phyloP scores from a whole-genome alignment of 306 rosid species.

The Sindora glabra region DNA sequence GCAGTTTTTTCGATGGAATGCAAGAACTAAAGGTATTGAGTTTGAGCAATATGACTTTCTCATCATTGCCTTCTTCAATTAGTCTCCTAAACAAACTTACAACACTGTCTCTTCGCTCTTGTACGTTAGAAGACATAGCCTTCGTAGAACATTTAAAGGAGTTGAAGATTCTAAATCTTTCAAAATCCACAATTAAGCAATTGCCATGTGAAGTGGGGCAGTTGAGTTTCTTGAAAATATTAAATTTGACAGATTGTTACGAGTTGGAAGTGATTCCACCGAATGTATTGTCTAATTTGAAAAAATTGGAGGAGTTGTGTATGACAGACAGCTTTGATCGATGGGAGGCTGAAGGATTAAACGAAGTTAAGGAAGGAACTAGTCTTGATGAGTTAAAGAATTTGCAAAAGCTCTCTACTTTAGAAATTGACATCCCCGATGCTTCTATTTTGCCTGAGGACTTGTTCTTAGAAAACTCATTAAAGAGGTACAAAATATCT shows the following conservation, averaged over 20 bases:
- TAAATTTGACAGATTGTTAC: not conserved
- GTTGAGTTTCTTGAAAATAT: not conserved
- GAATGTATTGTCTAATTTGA: not conserved
- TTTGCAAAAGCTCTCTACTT: not conserved
- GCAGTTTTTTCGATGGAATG: not conserved
- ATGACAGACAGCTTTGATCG: not conserved
- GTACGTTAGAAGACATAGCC: not conserved
- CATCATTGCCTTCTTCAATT: not conserved
- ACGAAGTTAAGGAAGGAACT: not conserved
- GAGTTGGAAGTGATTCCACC: not conserved
- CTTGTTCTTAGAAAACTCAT: not conserved
- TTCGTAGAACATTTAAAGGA: not conserved
- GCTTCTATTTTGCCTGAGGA: not conserved
- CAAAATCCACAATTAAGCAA: fast-evolving
- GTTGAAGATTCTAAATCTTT: not conserved
- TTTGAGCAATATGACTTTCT: fast-evolving
- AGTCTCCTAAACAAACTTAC: not conserved
- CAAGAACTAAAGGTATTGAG: not conserved
- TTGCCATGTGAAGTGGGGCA: not conserved
- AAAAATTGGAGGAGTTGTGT: not conserved
- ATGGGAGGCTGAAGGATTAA: not conserved
- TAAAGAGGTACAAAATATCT: not conserved
- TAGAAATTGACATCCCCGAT: not conserved
- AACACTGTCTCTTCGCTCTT: not conserved
- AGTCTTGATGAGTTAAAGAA: not conserved